Percentiles rank a stretch among this genome's conserved stretches.
These are phyloP conservation scores for Oropetium thomaeum DNA, from an alignment of 176 grass and related monocot genomes.

Conservation along the genomic window DNA sequence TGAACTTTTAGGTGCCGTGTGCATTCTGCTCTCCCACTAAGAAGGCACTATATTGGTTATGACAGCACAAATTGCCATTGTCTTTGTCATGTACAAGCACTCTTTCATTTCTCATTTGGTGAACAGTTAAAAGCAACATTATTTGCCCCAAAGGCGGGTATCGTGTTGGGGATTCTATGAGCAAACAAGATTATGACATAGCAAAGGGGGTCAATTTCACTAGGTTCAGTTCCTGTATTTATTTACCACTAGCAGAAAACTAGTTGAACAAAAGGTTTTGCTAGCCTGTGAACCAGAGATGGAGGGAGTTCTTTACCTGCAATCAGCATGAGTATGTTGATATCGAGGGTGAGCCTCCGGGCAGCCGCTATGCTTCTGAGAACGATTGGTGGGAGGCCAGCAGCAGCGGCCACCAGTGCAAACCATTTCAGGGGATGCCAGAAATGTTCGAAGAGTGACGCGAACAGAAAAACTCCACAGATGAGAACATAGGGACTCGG, in stretches of 20 bases:
- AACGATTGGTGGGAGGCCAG: conserved; percentile 49
- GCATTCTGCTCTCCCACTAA: conserved; percentile 27
- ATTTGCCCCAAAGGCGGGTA: conserved; percentile 20
- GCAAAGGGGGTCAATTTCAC: neutral
- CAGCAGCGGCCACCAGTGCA: conserved; percentile 45
- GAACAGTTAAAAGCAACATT: neutral
- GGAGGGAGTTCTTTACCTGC: conserved; percentile 57
- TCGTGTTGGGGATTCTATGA: neutral
- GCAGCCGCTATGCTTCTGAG: conserved; percentile 51
- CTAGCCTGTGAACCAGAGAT: neutral
- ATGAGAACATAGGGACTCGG: conserved; percentile 75
- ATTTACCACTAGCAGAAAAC: neutral
- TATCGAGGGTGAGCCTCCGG: conserved; percentile 68
- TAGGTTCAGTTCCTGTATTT: neutral
- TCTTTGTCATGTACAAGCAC: neutral
- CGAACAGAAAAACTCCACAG: conserved; percentile 50
- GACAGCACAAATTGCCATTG: conserved; percentile 10
- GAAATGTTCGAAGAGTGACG: conserved; percentile 73
- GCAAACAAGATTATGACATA: neutral
- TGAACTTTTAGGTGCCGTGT: conserved; percentile 30
- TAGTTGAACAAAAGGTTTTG: neutral
- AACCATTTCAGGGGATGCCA: conserved; percentile 80
- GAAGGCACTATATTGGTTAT: conserved; percentile 28
- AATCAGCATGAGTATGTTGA: conserved; percentile 96
- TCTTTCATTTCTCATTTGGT: neutral